These are phyloP conservation scores for Pholiota molesta DNA, from an alignment of 768 basidiomycete genomes.

Conservation along the genomic window DNA sequence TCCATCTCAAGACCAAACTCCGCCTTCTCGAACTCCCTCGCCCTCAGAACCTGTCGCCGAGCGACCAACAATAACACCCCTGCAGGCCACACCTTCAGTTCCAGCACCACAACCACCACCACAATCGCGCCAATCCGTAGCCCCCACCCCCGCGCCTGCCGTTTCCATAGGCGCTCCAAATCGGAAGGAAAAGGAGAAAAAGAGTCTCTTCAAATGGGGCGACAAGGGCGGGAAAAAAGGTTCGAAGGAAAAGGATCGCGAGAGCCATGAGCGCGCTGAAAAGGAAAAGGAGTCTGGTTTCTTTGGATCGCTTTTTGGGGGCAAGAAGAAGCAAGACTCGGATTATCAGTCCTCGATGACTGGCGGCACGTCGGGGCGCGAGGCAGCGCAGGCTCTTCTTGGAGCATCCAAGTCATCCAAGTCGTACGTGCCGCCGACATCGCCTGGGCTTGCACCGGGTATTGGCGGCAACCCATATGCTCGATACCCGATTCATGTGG, in stretches of 20 bases:
- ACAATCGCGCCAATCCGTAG: conserved; percentile 30
- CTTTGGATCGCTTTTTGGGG: conserved; percentile 86
- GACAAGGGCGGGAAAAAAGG: conserved; percentile 66
- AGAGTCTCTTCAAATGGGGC: conserved; percentile 71
- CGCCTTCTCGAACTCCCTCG: conserved; percentile 62
- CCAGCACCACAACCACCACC: conserved; percentile 30
- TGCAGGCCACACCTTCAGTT: conserved; percentile 33
- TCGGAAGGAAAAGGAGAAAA: conserved; percentile 74
- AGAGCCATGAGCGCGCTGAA: conserved; percentile 46
- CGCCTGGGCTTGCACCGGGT: conserved; percentile 53
- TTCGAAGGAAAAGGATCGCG: conserved; percentile 42
- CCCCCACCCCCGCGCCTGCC: conserved; percentile 14
- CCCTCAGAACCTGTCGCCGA: conserved; percentile 40
- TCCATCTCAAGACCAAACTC: conserved; percentile 34
- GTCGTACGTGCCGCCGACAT: conserved; percentile 58
- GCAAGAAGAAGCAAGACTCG: conserved; percentile 85
- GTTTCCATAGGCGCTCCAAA: conserved; percentile 36
- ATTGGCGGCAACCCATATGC: conserved; percentile 54
- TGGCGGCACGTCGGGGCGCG: conserved; percentile 65
- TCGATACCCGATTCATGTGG: conserved; percentile 97
- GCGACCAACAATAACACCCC: conserved; percentile 24
- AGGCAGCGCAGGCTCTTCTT: conserved; percentile 85
- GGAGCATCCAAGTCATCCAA: conserved; percentile 85
- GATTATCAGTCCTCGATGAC: conserved; percentile 36
- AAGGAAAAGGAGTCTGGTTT: conserved; percentile 75